Evolutionary conservation across 1,284 basidiomycete species (phyloP).

Genomic region (Rhodofomes roseus): DNA sequence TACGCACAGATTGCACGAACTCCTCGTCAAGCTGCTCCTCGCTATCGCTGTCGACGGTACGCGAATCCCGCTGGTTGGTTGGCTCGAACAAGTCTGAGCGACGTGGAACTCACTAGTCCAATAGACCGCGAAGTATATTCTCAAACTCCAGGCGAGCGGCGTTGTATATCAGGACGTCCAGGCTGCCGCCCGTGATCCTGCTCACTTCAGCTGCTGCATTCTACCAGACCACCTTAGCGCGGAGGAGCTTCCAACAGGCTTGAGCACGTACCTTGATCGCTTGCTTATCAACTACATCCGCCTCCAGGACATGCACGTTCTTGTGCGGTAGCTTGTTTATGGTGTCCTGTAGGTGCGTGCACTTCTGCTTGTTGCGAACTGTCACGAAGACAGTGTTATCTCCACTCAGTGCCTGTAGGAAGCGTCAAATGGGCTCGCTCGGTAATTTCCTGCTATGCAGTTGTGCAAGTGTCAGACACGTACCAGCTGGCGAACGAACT

Average conservation of each 20-base stretch:
- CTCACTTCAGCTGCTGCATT: not conserved
- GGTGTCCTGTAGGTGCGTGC: slow-evolving; percentile 10
- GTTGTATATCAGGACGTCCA: slow-evolving; percentile 31
- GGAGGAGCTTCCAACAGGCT: not conserved
- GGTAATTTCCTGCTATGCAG: too few relatives aligned
- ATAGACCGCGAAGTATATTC: not conserved
- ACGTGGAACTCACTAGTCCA: slow-evolving; percentile 12
- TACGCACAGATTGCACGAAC: slow-evolving; percentile 10
- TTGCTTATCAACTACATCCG: slow-evolving; percentile 20
- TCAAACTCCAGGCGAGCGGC: slow-evolving; percentile 16
- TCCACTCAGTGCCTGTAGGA: not conserved
- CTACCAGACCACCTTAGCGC: not conserved
- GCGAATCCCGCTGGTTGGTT: not conserved
- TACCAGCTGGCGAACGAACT: slow-evolving; percentile 13
- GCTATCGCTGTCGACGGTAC: not conserved
- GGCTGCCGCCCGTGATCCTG: slow-evolving; percentile 19
- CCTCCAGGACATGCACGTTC: slow-evolving; percentile 25
- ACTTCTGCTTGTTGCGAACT: slow-evolving; percentile 18
- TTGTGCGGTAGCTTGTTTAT: slow-evolving; percentile 12
- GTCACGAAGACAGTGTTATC: slow-evolving; percentile 23
- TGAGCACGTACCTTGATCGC: slow-evolving; percentile 14
- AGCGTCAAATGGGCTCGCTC: too few relatives aligned
- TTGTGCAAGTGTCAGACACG: not conserved
- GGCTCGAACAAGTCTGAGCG: not conserved
- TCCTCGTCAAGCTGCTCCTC: slow-evolving; percentile 14